Percentiles rank a stretch among this genome's conserved stretches.
Conservation (phyloP, 495 filamentous ascomycete species). For the Letharia columbiana region DNA sequence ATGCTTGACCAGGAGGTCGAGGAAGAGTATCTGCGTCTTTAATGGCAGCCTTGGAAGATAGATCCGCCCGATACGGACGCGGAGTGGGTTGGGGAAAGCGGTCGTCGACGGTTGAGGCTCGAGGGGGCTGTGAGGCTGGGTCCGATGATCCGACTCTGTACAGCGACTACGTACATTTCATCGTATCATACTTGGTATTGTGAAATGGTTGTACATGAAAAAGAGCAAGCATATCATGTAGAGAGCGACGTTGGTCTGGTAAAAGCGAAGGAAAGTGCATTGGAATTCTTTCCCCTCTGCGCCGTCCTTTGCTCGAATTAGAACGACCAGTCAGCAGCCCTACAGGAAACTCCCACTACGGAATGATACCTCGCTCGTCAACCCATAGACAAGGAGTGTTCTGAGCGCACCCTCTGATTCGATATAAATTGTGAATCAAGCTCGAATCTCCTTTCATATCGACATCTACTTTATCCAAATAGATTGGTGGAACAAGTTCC, state of each 20-base stretch:
- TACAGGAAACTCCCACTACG: slow-evolving; percentile 3
- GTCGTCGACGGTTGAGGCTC: slow-evolving; percentile 6
- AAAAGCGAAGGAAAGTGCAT: not conserved
- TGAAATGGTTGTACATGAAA: not conserved
- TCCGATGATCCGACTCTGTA: slow-evolving; percentile 3
- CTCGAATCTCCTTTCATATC: not conserved
- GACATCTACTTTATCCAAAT: not conserved
- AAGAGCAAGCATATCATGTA: not conserved
- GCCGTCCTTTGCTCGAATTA: slow-evolving; percentile 5
- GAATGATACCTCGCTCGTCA: not conserved
- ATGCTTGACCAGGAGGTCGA: slow-evolving; percentile 40
- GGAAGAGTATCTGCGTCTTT: slow-evolving; percentile 26
- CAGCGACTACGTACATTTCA: slow-evolving; percentile 13
- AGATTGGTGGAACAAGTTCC: not conserved
- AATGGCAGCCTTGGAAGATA: not conserved
- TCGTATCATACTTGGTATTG: not conserved
- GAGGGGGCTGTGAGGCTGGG: slow-evolving; percentile 16
- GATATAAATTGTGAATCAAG: not conserved
- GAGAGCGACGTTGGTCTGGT: not conserved
- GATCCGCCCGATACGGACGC: slow-evolving; percentile 8
- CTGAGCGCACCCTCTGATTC: not conserved
- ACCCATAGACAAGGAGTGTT: not conserved
- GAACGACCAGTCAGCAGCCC: slow-evolving; percentile 11
- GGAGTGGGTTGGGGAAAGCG: not conserved
- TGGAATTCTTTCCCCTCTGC: slow-evolving; percentile 4